A percentile compares a stretch with the other conserved stretches of the same genome.
phyloP scores from a whole-genome alignment of 495 filamentous ascomycete genomes.

The Podospora comata region DNA sequence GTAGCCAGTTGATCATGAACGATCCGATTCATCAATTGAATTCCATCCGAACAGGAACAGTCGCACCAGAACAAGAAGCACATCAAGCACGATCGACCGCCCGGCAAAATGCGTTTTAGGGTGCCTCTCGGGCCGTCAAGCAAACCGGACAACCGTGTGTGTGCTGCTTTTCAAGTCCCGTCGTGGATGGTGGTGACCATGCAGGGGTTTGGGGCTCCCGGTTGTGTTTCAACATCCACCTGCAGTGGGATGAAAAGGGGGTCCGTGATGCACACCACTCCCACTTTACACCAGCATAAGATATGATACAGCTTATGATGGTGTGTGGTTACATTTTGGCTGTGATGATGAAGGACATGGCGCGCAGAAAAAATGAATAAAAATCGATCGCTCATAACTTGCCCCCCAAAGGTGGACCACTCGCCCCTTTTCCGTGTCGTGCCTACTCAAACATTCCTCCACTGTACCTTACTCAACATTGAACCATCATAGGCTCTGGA shows the following conservation, averaged over 20 bases:
- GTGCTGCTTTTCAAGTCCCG: background rate
- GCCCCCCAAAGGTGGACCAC: too few relatives aligned
- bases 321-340: background rate
- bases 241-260: conserved; percentile 4
- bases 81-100: background rate
- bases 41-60: background rate
- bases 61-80: background rate
- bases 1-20: too few relatives aligned
- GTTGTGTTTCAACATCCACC: conserved; percentile 6
- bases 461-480: background rate
- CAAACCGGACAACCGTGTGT: background rate
- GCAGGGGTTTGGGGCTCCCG: background rate
- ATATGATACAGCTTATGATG: background rate
- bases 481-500: background rate
- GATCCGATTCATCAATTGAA: too few relatives aligned
- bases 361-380: background rate
- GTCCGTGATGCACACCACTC: conserved; percentile 13
- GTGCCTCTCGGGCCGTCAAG: background rate
- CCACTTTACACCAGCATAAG: background rate
- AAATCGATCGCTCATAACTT: too few relatives aligned
- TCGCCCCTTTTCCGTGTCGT: too few relatives aligned
- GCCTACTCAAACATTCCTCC: too few relatives aligned
- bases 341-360: conserved; percentile 2
- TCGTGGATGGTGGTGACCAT: background rate
- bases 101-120: conserved; percentile 8